These are phyloP conservation scores for Melanogaster broomeanus DNA, from an alignment of 768 basidiomycete species.

Conservation along the genomic window DNA sequence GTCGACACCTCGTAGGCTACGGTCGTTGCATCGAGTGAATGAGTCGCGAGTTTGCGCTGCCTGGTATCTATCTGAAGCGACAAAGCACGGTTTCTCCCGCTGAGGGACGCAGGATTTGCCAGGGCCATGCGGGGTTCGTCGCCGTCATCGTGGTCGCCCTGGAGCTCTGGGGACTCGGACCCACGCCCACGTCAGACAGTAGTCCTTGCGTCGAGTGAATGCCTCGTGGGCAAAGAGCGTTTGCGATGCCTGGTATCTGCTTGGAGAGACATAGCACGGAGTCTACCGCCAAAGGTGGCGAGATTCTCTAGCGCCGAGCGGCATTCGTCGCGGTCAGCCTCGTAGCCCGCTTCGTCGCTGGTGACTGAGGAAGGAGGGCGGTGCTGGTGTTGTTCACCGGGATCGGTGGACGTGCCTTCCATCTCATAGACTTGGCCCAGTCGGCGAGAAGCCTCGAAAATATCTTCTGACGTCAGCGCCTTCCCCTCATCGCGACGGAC, in stretches of 20 bases:
- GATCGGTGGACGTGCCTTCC: background rate
- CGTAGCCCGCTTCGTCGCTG: slow-evolving; percentile 26
- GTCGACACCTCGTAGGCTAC: too few species aligned
- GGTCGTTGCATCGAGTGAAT: too few species aligned
- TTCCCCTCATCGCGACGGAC: slow-evolving; percentile 11
- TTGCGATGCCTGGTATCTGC: slow-evolving; percentile 26
- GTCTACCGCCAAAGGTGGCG: background rate
- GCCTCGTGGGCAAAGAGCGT: slow-evolving; percentile 23
- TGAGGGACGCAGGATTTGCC: too few species aligned
- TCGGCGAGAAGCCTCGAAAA: slow-evolving; percentile 13
- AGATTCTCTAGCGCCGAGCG: background rate
- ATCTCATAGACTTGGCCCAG: slow-evolving; percentile 5
- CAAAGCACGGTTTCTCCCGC: too few species aligned
- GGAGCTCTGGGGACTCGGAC: background rate
- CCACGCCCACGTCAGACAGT: background rate
- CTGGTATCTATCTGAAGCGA: background rate
- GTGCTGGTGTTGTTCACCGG: background rate
- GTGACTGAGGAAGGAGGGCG: background rate
- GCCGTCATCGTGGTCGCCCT: background rate
- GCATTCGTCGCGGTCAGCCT: slow-evolving; percentile 20
- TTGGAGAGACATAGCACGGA: slow-evolving; percentile 20
- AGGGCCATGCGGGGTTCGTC: background rate
- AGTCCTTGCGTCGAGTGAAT: background rate
- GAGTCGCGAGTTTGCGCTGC: background rate
- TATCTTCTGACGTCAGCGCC: slow-evolving; percentile 5